Evolutionary conservation across 169 alveolate species (phyloP).

Genomic region (Eimeria acervulina): DNA sequence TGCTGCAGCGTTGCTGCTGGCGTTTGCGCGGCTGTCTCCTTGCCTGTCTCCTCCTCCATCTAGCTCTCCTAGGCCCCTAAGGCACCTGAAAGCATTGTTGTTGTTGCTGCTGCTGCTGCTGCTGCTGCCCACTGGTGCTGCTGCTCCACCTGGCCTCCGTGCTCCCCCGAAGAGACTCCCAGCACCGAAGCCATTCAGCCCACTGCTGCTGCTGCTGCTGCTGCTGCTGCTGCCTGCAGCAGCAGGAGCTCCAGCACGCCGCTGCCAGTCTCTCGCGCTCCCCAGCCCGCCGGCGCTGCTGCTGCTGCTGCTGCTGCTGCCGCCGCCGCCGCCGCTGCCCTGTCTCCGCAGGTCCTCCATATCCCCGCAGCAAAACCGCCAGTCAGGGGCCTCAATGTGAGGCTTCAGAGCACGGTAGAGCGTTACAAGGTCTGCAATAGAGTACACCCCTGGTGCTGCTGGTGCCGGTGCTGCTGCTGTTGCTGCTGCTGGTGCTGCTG

Average conservation of each 20-base stretch:
- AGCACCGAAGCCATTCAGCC: conserved; percentile 4
- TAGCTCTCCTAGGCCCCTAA: neutral
- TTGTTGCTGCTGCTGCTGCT: conserved; percentile 9
- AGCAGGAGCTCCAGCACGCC: conserved; percentile 8
- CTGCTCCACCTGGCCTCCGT: conserved; percentile 8
- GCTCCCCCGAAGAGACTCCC: conserved; percentile 26
- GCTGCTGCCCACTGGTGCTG: too few species aligned
- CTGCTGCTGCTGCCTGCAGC: neutral
- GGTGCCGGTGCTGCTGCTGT: neutral
- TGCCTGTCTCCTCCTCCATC: conserved; percentile 1
- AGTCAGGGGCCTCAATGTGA: neutral
- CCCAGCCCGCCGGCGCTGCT: conserved; percentile 2
- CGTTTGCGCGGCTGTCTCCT: neutral
- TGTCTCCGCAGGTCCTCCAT: conserved; percentile 35
- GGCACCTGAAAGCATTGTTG: conserved; percentile 15
- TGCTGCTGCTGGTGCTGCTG: neutral
- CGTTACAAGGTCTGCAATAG: neutral
- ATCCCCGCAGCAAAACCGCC: conserved; percentile 56
- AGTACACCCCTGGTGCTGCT: neutral
- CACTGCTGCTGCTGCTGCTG: conserved; percentile 21
- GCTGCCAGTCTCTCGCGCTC: conserved; percentile 41
- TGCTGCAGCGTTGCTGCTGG: neutral
- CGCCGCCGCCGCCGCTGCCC: neutral
- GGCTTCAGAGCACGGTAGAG: conserved; percentile 7
- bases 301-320: conserved; percentile 33